Base-by-base conservation (phyloP, 1,284 basidiomycete species). In the Anthracocystis panici-leucophaei region DNA sequence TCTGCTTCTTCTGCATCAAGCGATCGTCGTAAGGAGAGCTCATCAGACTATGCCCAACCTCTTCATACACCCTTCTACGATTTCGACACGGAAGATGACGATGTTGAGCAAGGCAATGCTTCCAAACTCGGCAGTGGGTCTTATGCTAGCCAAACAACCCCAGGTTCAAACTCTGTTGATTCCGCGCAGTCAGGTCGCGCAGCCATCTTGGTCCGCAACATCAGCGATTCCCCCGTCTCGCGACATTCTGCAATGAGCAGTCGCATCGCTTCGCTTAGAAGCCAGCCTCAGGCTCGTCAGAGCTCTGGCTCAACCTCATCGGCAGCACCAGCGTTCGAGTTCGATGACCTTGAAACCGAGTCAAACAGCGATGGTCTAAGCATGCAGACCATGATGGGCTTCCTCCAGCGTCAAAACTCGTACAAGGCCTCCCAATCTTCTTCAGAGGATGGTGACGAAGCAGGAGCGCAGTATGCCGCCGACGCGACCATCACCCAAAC, bases 351-450 rank as follows among this genome's bases (percentile, higher is more conserved):
- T 25, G 68, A 65, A 33, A 51, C 50, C 9, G 51, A 50, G 12
- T 57, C 63, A 1, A 33, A 46, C 23, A 38, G 33, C 52, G 69
- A 66, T 20, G 64, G 69, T 9, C 60, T 72, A 16, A 63, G 69
- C 31, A 40, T 72, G n/a, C 55, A 62, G 54, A 72, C 69, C 9
- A 66, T 72, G 57, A 67, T 67, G 65, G 70, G 70, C 20, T 68
- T 73, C 54, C 57, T 73, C n/a, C 65, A 65, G n/a, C 61, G 65
- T 41, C 49, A 64, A 2, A 20, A 65, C 8, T 60, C 70, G 42
- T 51, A 41, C 9, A 57, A 57, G 25, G 25, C 51, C 21, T 44
- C 58, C 6, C 18, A 16, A 14, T 16, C 50, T 27, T 44, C 57
- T 18, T 25, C 18, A 9, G 52, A 42, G 4, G 44, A 25, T 10